Conservation (phyloP, 1,284 basidiomycete genomes). For the Papiliotrema nemorosa region DNA sequence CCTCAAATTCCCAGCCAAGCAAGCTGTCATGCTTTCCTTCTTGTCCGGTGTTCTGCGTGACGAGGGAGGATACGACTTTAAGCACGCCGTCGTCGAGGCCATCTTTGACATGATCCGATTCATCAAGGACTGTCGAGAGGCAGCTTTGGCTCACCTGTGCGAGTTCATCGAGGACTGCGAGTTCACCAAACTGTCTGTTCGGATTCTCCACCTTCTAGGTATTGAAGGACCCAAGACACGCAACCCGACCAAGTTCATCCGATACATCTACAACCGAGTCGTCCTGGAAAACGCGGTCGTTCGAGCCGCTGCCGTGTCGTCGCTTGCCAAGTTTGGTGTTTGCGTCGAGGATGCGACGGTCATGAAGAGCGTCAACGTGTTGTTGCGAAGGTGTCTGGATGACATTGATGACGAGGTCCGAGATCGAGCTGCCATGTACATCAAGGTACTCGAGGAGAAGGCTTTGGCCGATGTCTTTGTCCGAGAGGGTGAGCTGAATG, state of each 20-base stretch:
- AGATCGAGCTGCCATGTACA: conserved; percentile 92
- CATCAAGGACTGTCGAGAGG: conserved; percentile 91
- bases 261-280: conserved; percentile 99
- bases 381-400: conserved; percentile 88
- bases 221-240: conserved; percentile 93
- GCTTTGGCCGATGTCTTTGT: conserved; percentile 79
- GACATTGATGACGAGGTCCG: conserved; percentile 99
- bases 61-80: conserved; percentile 99
- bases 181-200: conserved; percentile 97
- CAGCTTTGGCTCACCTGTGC: conserved; percentile 94
- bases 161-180: conserved; percentile 99
- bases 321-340: conserved; percentile 94
- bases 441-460: conserved; percentile 77
- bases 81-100: conserved; percentile 96
- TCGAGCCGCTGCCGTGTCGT: conserved; percentile 90
- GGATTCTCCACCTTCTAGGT: conserved; percentile 91
- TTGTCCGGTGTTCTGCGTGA: conserved; percentile 89
- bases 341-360: conserved; percentile 74
- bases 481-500: conserved; percentile 68
- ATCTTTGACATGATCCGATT: conserved; percentile 99
- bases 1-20: conserved; percentile 97
- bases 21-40: conserved; percentile 91
- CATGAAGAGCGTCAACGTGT: conserved; percentile 79
- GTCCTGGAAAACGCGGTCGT: conserved; percentile 98
- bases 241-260: conserved; percentile 96